Evolutionary conservation across 1,284 basidiomycete species (phyloP).

Genomic region (Cryptococcus hybrid): DNA sequence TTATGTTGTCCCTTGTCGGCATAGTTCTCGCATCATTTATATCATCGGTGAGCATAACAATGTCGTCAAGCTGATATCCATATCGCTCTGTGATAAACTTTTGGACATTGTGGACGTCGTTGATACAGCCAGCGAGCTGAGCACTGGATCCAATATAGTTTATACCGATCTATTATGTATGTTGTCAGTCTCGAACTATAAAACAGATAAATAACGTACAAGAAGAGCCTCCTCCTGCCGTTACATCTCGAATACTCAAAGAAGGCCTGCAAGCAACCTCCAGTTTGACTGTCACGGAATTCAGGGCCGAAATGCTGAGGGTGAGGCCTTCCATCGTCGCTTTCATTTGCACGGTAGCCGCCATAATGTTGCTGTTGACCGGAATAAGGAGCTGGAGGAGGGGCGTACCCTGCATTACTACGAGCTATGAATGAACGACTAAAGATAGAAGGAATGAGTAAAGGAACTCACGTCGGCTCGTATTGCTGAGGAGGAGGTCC

Average conservation of each 20-base stretch:
- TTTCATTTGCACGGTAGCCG: background rate
- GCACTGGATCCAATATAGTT: constrained; percentile 70
- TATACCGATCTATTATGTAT: constrained; percentile 49
- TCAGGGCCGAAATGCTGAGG: constrained; percentile 67
- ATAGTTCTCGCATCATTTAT: constrained; percentile 59
- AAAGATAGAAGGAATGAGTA: background rate
- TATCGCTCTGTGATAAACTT: constrained; percentile 65
- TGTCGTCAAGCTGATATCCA: constrained; percentile 73
- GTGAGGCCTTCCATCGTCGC: constrained; percentile 8
- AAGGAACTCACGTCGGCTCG: constrained; percentile 8
- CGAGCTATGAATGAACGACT: background rate
- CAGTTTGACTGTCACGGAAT: constrained; percentile 30
- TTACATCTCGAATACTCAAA: constrained; percentile 83
- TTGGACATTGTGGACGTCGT: constrained; percentile 77
- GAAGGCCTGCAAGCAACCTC: constrained; percentile 56
- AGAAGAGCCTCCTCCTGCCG: constrained; percentile 35
- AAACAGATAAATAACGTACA: constrained; percentile 11
- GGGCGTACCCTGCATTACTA: constrained; percentile 11
- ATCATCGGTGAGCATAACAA: constrained; percentile 84
- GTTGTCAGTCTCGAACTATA: background rate
- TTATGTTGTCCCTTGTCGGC: constrained; percentile 81
- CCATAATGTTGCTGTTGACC: constrained; percentile 2
- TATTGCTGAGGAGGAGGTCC: constrained; percentile 9
- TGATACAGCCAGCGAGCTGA: constrained; percentile 78
- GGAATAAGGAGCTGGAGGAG: constrained; percentile 3